phyloP scores from a whole-genome alignment of 495 filamentous ascomycete species.

The Xylona heveae region DNA sequence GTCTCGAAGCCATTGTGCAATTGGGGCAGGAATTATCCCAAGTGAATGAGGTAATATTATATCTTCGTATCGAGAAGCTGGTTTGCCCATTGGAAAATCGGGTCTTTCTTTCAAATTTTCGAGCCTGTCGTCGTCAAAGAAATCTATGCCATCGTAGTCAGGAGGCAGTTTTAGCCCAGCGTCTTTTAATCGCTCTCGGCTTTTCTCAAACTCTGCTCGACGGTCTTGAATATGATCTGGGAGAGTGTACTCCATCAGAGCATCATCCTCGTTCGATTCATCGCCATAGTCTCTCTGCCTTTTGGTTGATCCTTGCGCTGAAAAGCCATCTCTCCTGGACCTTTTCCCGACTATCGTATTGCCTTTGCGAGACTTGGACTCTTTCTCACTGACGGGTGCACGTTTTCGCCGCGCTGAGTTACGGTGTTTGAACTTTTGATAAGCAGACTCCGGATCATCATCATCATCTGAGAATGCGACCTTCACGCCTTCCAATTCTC shows the following conservation, averaged over 20 bases:
- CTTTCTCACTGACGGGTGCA: slow-evolving; percentile 23
- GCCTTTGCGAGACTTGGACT: slow-evolving; percentile 22
- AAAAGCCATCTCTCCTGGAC: slow-evolving; percentile 5
- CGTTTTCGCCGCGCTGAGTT: slow-evolving; percentile 32
- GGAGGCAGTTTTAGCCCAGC: slow-evolving; percentile 62
- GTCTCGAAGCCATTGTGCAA: slow-evolving; percentile 79
- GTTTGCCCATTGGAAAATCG: slow-evolving; percentile 36
- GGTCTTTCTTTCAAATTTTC: slow-evolving; percentile 45
- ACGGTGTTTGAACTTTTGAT: slow-evolving; percentile 35
- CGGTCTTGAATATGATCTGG: slow-evolving; percentile 36
- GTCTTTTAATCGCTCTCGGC: slow-evolving; percentile 33
- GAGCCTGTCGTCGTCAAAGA: slow-evolving; percentile 64
- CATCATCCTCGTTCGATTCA: slow-evolving; percentile 27
- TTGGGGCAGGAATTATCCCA: slow-evolving; percentile 71
- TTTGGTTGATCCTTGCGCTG: slow-evolving; percentile 10
- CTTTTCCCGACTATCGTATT: slow-evolving; percentile 19
- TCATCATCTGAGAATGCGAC: slow-evolving; percentile 15
- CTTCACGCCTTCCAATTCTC: slow-evolving; percentile 5
- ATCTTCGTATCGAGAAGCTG: slow-evolving; percentile 49
- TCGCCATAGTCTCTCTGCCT: slow-evolving; percentile 20
- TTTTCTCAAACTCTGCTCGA: slow-evolving; percentile 26
- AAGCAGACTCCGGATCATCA: slow-evolving; percentile 28
- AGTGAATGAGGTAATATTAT: slow-evolving; percentile 52
- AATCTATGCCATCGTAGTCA: slow-evolving; percentile 57
- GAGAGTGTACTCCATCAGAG: slow-evolving; percentile 32